Base-by-base conservation (phyloP, 768 basidiomycete species). In the Tylopilus plumbeoviolaceoides region DNA sequence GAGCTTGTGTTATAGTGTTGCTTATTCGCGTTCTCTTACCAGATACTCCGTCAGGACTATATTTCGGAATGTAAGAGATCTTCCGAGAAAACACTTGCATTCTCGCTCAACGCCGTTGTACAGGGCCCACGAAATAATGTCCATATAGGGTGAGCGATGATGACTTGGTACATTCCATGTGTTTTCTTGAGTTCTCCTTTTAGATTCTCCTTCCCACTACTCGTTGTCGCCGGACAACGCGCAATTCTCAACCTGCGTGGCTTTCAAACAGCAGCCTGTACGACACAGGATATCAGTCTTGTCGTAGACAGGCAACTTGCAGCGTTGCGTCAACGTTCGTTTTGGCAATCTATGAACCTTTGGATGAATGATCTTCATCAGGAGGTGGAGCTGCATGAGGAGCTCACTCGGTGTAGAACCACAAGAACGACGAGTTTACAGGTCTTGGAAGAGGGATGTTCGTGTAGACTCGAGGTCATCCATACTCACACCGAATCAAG, bases 201-300 rank as follows among this genome's bases (percentile, higher is more conserved):
- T 20, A 51, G 61, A 31, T 18, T 43, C 44, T 3, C 12, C 36
- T 45, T 44, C n/a, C 62, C 62, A 4, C 5, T 64, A 1, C 52
- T 63, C n/a, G 25, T 41, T 11, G 28, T 63, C 7, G 18, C 36
- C 4, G 62, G 62, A 14, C 62, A 63, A 41, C 62, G 62, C 5
- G 44, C n/a, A 5, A 17, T 44, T 7, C 28, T 28, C 2, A 46
- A 42, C 38, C 38, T 63, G 4, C 52, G 55, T 18, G n/a, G 42
- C 5, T 45, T 38, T n/a, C 47, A 18, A 18, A 17, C 47, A 5
- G 10, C 4, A 12, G 9, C 15, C 7, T 54, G 38, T 27, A 11
- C 43, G 9, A 54, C 53, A 5, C 11, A 17, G 20, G 42, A 54
- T 4, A 40, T 54, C 30, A 33, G 27, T n/a, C 42, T 6, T 23